Base-by-base conservation (phyloP, 306 rosid genomes). In the Casuarina glauca region DNA sequence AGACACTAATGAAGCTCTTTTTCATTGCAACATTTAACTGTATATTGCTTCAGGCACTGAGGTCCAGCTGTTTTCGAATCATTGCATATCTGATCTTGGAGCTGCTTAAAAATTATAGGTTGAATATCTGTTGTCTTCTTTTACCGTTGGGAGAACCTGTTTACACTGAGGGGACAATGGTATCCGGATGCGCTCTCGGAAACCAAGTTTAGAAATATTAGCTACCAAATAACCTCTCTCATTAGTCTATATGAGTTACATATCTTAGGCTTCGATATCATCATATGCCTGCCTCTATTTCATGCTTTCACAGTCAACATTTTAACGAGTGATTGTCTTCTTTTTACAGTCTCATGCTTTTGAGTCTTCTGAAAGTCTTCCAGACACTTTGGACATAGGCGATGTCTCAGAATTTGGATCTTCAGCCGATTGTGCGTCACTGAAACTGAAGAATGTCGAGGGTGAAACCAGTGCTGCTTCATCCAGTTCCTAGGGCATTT, bases 351-450 rank as follows among this genome's bases (percentile, higher is more conserved):
- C 78, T 46, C 87, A 84, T 11, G 82, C 74, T 26, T 84, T 54
- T 41, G 94, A 80, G 61, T 55, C 87, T 76, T 82, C 89, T 70
- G 91, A 84, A 81, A 83, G 72, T 80, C 99, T 93, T 72, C 97
- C 99, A 13, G 98, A 93, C 44, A 81, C 91, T 17, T 81, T 93
- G 87, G 97, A 89, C 74, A 89, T 91, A n/a, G 96, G 96, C 9
- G 98, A 96, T 83, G 92, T 87, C 74, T 89, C 96, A 26, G 96
- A 91, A 81, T 81, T 88, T 49, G 89, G 72, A 49, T 13, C 82
- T 54, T 67, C 86, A 66, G 79, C 66, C 73, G 84, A 85, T 55
- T 52, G 62, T 58, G 85, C 84, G 55, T 71, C 91, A 46, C 70
- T 83, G 79, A 89, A 87, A 78, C 84, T 73, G 90, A 87, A 90